These are phyloP conservation scores for Micromonas pusilla DNA, from an alignment of 139 green algal species.

Conservation along the genomic window DNA sequence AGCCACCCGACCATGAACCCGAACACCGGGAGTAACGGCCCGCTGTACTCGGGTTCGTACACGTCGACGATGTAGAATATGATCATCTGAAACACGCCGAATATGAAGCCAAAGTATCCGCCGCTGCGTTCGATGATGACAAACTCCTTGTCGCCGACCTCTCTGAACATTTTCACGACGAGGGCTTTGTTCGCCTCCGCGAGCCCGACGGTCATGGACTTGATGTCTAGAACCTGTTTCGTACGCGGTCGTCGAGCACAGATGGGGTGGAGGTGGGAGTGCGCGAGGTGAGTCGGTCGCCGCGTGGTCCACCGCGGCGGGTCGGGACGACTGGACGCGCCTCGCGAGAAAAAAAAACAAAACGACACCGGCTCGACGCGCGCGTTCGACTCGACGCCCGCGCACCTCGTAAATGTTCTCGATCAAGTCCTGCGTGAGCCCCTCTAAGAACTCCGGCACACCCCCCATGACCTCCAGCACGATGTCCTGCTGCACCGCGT, in stretches of 20 bases:
- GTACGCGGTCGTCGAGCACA: too few species aligned
- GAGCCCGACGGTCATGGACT: constrained; percentile 23
- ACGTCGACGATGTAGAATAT: constrained; percentile 40
- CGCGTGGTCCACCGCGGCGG: too few species aligned
- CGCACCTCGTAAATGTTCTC: constrained; percentile 28
- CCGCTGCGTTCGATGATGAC: constrained; percentile 39
- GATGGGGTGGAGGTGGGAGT: too few species aligned
- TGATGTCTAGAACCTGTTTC: constrained; percentile 35
- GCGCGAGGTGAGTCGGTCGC: too few species aligned
- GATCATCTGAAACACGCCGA: constrained; percentile 39
- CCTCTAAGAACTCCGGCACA: background rate
- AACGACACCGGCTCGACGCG: too few species aligned
- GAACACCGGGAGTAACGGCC: constrained; percentile 41
- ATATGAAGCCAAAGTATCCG: constrained; percentile 44
- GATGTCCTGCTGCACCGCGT: constrained; percentile 25
- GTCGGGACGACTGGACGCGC: too few species aligned
- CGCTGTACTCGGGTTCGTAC: background rate
- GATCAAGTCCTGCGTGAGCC: background rate
- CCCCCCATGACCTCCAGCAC: background rate
- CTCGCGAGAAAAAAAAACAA: too few species aligned
- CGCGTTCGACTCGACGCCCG: too few species aligned
- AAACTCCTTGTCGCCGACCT: constrained; percentile 41
- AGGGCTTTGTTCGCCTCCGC: constrained; percentile 21
- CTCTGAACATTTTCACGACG: constrained; percentile 35
- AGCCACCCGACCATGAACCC: constrained; percentile 43